Conservation (phyloP, 2,329 filamentous ascomycete genomes). For the Leptodontidium sp. region DNA sequence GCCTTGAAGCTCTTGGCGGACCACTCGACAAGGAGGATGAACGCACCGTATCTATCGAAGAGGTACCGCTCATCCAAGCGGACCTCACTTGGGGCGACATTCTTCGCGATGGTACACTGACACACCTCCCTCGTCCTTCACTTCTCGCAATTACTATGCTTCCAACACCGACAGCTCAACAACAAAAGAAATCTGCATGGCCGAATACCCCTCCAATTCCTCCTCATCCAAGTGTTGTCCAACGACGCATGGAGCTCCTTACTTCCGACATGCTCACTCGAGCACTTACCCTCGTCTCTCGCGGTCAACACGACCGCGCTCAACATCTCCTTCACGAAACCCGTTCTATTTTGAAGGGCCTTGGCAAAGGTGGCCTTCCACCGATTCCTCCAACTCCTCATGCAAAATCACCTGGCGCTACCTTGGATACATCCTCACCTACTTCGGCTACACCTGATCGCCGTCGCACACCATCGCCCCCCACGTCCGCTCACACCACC, state of each 20-base stretch:
- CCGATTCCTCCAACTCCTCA: slow-evolving; percentile 75
- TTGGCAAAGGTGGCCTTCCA: slow-evolving; percentile 93
- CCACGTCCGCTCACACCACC: slow-evolving; percentile 49
- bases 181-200: slow-evolving; percentile 68
- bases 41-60: slow-evolving; percentile 85
- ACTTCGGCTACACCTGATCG: slow-evolving; percentile 46
- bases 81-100: slow-evolving; percentile 95
- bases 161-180: slow-evolving; percentile 65
- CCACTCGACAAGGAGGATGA: slow-evolving; percentile 87
- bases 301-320: slow-evolving; percentile 91
- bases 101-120: slow-evolving; percentile 83
- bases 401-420: slow-evolving; percentile 39
- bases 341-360: slow-evolving; percentile 90
- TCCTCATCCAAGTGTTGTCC: slow-evolving; percentile 92
- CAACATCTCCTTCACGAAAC: slow-evolving; percentile 94
- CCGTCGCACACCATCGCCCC: slow-evolving; percentile 53
- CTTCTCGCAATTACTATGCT: slow-evolving; percentile 96
- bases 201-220: slow-evolving; percentile 81
- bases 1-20: slow-evolving; percentile 90
- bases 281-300: slow-evolving; percentile 87
- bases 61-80: slow-evolving; percentile 93
- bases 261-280: slow-evolving; percentile 98
- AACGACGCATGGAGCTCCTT: slow-evolving; percentile 95
- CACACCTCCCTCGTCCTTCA: slow-evolving; percentile 88
- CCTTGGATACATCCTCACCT: slow-evolving; percentile 39